Conservation (phyloP, 208 protist species). For the Acanthamoeba royreba region DNA sequence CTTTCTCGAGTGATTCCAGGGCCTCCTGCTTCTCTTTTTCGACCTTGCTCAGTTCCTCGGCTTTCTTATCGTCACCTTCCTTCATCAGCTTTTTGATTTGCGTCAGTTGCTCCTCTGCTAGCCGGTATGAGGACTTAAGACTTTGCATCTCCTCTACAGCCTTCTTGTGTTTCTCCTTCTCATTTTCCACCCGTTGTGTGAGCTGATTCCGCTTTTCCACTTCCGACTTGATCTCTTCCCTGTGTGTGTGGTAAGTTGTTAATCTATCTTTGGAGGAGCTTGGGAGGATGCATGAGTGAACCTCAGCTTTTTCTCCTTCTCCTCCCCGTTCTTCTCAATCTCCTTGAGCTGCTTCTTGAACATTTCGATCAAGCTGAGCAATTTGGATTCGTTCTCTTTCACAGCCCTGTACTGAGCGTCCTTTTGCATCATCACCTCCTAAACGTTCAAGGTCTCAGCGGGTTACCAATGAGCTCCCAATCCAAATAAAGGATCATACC, state of each 20-base stretch:
- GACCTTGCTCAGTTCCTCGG: not conserved
- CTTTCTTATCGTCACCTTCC: not conserved
- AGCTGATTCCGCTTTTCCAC: not conserved
- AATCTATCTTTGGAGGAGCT: not conserved
- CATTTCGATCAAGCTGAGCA: not conserved
- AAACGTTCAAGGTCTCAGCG: not conserved
- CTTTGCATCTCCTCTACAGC: not conserved
- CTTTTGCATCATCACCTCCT: constrained; percentile 43
- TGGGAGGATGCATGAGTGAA: not conserved
- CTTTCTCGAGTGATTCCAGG: not conserved
- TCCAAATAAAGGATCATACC: not conserved
- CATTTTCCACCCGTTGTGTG: not conserved
- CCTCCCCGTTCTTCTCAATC: not conserved
- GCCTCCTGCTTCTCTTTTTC: not conserved
- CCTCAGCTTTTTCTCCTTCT: constrained; percentile 21
- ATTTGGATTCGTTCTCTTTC: constrained; percentile 30
- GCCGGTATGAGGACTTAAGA: not conserved
- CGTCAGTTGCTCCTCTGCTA: not conserved
- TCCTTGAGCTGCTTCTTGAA: constrained; percentile 35
- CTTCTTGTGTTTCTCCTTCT: not conserved
- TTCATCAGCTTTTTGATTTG: constrained; percentile 40
- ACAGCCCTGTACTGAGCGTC: constrained; percentile 14
- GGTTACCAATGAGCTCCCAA: not conserved
- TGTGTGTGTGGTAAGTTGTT: not conserved
- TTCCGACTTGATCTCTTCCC: constrained; percentile 20